phyloP scores from a whole-genome alignment of 2,329 filamentous ascomycete genomes.

The Aspergillus oerlinghausenensis region DNA sequence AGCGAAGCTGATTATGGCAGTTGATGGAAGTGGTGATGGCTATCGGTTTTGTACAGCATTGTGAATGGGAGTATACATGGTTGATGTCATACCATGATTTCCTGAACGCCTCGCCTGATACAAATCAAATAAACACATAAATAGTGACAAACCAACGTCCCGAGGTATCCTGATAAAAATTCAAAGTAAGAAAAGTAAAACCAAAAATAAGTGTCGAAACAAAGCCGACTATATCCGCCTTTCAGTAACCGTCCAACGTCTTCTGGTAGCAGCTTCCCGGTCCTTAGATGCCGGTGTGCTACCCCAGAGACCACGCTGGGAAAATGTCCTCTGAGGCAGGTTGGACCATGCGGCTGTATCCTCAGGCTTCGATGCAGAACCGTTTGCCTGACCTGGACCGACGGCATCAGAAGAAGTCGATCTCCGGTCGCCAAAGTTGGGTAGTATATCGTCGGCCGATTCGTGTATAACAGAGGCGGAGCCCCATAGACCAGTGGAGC shows the following conservation, averaged over 20 bases:
- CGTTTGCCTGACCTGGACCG: not conserved
- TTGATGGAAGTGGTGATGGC: not conserved
- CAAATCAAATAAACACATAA: not conserved
- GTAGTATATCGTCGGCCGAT: constrained; percentile 31
- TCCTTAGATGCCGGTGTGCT: constrained; percentile 26
- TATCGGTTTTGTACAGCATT: not conserved
- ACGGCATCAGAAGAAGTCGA: constrained; percentile 10
- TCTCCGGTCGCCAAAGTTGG: constrained; percentile 31
- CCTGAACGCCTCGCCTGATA: not conserved
- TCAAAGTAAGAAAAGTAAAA: constrained; percentile 1
- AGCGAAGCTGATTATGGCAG: not conserved
- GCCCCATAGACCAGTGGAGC: constrained; percentile 34
- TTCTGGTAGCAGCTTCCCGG: constrained; percentile 24
- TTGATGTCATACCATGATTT: not conserved
- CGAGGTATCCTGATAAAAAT: not conserved
- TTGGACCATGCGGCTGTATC: constrained; percentile 12
- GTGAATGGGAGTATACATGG: not conserved
- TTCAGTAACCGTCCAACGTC: constrained; percentile 39
- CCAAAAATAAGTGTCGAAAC: not conserved
- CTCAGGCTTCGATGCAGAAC: not conserved
- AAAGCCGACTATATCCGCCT: constrained; percentile 12
- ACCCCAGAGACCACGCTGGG: constrained; percentile 37
- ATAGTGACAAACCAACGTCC: not conserved
- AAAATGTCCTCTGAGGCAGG: constrained; percentile 25
- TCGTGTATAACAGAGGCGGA: constrained; percentile 21